Conservation (phyloP, 441 rosid genomes). For the Daphne laureola region DNA sequence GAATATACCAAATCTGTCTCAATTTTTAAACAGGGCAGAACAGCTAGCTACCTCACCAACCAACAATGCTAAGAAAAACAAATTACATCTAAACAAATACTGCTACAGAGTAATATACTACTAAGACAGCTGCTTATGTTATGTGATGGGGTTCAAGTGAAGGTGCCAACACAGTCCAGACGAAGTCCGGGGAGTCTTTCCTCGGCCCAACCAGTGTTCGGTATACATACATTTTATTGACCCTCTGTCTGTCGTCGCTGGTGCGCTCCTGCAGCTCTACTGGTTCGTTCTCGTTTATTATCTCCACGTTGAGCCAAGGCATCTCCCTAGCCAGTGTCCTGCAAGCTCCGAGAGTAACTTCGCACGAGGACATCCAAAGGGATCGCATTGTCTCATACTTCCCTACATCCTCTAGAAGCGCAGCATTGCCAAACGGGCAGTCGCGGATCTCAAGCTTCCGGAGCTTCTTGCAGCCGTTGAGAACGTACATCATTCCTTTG, state of each 20-base stretch:
- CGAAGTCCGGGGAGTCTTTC: slow-evolving; percentile 67
- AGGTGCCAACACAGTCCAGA: slow-evolving; percentile 48
- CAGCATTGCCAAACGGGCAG: slow-evolving; percentile 73
- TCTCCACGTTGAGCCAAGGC: slow-evolving; percentile 78
- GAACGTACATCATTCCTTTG: slow-evolving; percentile 68
- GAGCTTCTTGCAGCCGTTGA: slow-evolving; percentile 81
- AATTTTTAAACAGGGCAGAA: too few species aligned
- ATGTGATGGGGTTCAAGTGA: too few species aligned
- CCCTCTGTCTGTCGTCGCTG: slow-evolving; percentile 41
- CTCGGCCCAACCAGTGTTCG: slow-evolving; percentile 69
- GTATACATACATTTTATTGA: slow-evolving; percentile 76
- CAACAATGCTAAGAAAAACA: too few species aligned
- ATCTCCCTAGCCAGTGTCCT: slow-evolving; percentile 55
- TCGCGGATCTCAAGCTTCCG: slow-evolving; percentile 83
- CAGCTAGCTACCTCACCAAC: too few species aligned
- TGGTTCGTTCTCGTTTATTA: slow-evolving; percentile 49
- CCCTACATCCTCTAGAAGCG: slow-evolving; percentile 76
- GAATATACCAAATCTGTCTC: too few species aligned
- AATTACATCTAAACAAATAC: too few species aligned
- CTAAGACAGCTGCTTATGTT: too few species aligned
- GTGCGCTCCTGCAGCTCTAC: slow-evolving; percentile 16
- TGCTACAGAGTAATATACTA: too few species aligned
- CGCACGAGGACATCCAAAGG: slow-evolving; percentile 99
- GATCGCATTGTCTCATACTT: slow-evolving; percentile 99
- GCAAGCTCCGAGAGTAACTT: slow-evolving; percentile 81